Base-by-base conservation (phyloP, 257 asterid genomes). In the Mentha longifolia region DNA sequence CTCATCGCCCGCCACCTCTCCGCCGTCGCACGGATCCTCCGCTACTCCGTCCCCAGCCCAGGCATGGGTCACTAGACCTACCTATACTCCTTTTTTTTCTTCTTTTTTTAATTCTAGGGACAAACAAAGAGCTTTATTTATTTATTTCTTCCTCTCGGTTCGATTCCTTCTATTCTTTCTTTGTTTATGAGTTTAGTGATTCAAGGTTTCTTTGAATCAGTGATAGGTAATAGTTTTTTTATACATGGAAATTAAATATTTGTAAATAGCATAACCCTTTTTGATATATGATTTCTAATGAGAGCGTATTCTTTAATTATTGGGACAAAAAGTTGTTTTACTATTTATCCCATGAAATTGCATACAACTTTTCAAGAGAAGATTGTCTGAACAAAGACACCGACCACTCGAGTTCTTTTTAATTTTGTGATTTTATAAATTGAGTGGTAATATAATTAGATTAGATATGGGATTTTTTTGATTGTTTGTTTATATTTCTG, bases 1-100 rank as follows among this genome's bases (percentile, higher is more conserved):
- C 83, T 78, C 65, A 35, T 85, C 59, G 70, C 77, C 61, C 81
- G 86, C 73, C 87, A 83, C 82, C 86, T 87, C 31, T 62, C 83
- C 28, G 83, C 78, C 66, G 17, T 75, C 17, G 83, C 74, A 25
- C 79, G 90, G 74, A 81, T 79, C 63, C 87, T 85, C 76, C 76
- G 84, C 28, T 35, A 35, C 39, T 85, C 90, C 10, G 87, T 83
- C 22, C 93, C 93, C 6, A 83, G 90, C 65, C 93, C 93, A 64
- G 88, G 87, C 56, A 80, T 68, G 2, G 93, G 93, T 68, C 77
- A 87, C 75, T 87, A 79, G 78, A 11, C 14, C 47, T 42, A 42
- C 3, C 6, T 10, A 6, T 41, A 8, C 47, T 42, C 13, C 7
- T 42, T 39, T 39, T 39, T 39, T 3, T 0, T 3, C 43, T 0